phyloP scores from a whole-genome alignment of 768 basidiomycete species.

The Rhizopogon rudus region DNA sequence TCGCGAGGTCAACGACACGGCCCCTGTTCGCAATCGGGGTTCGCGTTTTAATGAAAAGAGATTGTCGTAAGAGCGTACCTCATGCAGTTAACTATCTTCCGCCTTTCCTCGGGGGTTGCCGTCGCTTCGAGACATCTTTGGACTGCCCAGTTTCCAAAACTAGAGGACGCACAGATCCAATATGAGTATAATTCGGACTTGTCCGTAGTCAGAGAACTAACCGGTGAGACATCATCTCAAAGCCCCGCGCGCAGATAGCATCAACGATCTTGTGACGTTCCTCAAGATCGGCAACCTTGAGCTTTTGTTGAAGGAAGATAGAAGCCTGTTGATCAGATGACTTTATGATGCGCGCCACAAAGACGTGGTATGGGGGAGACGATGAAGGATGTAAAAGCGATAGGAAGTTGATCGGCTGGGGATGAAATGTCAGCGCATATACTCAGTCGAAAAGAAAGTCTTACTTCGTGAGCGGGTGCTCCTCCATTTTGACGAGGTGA shows the following conservation, averaged over 20 bases:
- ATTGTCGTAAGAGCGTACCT: slow-evolving; percentile 37
- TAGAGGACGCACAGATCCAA: slow-evolving; percentile 19
- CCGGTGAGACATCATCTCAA: slow-evolving; percentile 93
- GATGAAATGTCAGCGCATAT: slow-evolving; percentile 10
- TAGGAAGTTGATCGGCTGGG: slow-evolving; percentile 84
- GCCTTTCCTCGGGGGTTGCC: slow-evolving; percentile 64
- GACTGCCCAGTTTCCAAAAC: slow-evolving; percentile 93
- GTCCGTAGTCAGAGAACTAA: slow-evolving; percentile 20
- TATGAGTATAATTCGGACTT: not conserved
- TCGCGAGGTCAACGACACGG: slow-evolving; percentile 80
- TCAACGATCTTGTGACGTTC: slow-evolving; percentile 83
- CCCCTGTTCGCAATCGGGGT: slow-evolving; percentile 40
- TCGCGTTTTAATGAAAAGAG: not conserved
- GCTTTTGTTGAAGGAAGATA: slow-evolving; percentile 85
- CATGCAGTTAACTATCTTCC: slow-evolving; percentile 86
- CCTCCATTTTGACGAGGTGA: slow-evolving; percentile 20
- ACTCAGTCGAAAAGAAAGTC: slow-evolving; percentile 13
- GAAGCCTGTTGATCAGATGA: slow-evolving; percentile 88
- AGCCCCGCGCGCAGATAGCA: slow-evolving; percentile 78
- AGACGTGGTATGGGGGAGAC: slow-evolving; percentile 76
- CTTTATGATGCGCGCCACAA: slow-evolving; percentile 83
- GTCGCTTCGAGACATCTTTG: slow-evolving; percentile 84
- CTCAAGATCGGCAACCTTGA: slow-evolving; percentile 76
- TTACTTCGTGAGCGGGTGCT: slow-evolving; percentile 48
- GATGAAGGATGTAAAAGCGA: slow-evolving; percentile 82